Base-by-base conservation (phyloP, 768 basidiomycete species). In the Serendipita sp. region DNA sequence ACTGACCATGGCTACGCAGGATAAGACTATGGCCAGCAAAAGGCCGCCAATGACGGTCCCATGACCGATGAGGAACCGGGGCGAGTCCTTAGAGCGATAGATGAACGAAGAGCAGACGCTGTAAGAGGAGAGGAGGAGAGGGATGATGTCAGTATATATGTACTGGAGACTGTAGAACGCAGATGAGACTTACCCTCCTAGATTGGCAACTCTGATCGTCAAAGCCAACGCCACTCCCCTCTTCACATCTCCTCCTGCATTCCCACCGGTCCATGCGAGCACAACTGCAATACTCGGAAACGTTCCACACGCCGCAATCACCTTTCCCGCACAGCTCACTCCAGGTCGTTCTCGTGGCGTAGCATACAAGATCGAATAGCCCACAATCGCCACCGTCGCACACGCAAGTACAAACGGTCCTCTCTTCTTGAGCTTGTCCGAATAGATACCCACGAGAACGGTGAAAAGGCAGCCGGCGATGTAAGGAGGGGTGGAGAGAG, bases 401-500 rank as follows among this genome's bases (percentile, higher is more conserved):
- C 76, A 70, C 5, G 69, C 71, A 22, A 82, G 72, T 63, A 83
- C 69, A 64, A 78, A 81, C 1, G 79, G 79, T 2, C 81, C 81
- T 7, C 79, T 75, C 16, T 71, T 42, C 62, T 76, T 72, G 43
- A 72, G 62, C 28, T 65, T 70, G 67, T 76, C 75, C 13, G 74
- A 75, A 31, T 67, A 65, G 63, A 70, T 66, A 20, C 73, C 73
- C 17, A 70, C 30, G 68, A 78, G 70, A 64, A 82, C 65, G 33
- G 81, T 79, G 73, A 80, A 74, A 66, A 81, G 76, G 78, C 80
- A 82, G 28, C 80, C 81, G 28, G 78, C 75, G 20, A 75, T 72
- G 63, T 82, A 82, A 4, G 78, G 77, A 33, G 81, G 81, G 31
- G 79, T 74, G 2, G 76, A 77, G n/a, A 82, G 68, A n/a, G n/a